A percentile compares a stretch with the other conserved stretches of the same genome.
These are phyloP conservation scores for Pseudozyma sp. DNA, from an alignment of 1,284 basidiomycete genomes.

Conservation along the genomic window DNA sequence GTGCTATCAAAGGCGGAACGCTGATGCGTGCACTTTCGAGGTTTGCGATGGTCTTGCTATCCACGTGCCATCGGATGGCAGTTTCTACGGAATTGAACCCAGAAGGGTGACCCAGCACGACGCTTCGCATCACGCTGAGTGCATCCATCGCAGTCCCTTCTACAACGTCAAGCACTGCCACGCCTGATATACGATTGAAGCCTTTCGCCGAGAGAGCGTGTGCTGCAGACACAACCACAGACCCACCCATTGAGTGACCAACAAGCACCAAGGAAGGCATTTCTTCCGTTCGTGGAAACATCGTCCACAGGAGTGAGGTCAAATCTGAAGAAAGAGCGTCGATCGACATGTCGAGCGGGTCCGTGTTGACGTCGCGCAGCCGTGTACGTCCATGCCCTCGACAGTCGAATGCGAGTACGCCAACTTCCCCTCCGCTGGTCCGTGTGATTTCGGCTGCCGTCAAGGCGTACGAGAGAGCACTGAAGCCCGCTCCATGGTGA, in stretches of 20 bases:
- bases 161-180: slow-evolving; percentile 92
- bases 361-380: slow-evolving; percentile 2
- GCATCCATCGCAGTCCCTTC: slow-evolving; percentile 97
- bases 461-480: slow-evolving; percentile 87
- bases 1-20: slow-evolving; percentile 59
- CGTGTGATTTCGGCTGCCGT: slow-evolving; percentile 81
- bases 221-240: slow-evolving; percentile 53
- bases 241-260: slow-evolving; percentile 70
- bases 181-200: slow-evolving; percentile 75
- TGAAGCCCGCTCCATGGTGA: slow-evolving; percentile 94
- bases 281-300: slow-evolving; percentile 43
- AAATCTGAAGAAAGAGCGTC: slow-evolving; percentile 52
- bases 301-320: slow-evolving; percentile 33
- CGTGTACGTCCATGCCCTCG: slow-evolving; percentile 79
- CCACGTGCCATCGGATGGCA: slow-evolving; percentile 92
- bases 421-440: slow-evolving; percentile 78
- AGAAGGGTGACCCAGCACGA: slow-evolving; percentile 85
- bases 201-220: slow-evolving; percentile 39
- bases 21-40: slow-evolving; percentile 63
- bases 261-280: slow-evolving; percentile 58
- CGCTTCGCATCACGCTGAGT: slow-evolving; percentile 86
- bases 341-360: slow-evolving; percentile 59
- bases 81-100: slow-evolving; percentile 85
- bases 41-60: slow-evolving; percentile 63
- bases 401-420: slow-evolving; percentile 85